Evolutionary conservation across 495 filamentous ascomycete species (phyloP).

Genomic region (Coniosporium apollinis): DNA sequence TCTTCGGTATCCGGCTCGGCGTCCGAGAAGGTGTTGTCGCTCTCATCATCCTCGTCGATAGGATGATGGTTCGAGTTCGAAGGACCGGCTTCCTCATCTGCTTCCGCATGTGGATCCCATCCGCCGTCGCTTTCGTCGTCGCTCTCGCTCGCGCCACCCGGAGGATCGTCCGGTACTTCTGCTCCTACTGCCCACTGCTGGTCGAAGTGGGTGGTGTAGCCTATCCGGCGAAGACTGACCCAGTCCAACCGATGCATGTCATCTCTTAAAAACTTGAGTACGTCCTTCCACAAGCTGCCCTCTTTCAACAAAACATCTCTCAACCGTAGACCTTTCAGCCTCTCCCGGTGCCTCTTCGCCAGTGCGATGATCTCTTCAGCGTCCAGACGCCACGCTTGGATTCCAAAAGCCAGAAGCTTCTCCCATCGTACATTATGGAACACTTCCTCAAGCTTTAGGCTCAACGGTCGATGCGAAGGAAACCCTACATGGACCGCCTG

Average conservation of each 20-base stretch:
- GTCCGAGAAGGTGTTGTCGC: slow-evolving; percentile 4
- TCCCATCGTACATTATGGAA: slow-evolving; percentile 48
- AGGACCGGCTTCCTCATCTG: slow-evolving; percentile 15
- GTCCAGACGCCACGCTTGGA: slow-evolving; percentile 45
- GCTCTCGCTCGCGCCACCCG: slow-evolving; percentile 22
- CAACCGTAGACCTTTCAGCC: slow-evolving; percentile 40
- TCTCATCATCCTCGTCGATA: slow-evolving; percentile 7
- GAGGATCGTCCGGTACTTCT: slow-evolving; percentile 29
- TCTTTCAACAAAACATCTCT: slow-evolving; percentile 40
- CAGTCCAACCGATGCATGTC: slow-evolving; percentile 43
- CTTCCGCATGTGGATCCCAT: slow-evolving; percentile 9
- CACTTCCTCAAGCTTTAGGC: slow-evolving; percentile 37
- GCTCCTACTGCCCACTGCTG: slow-evolving; percentile 21
- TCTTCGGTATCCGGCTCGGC: slow-evolving; percentile 10
- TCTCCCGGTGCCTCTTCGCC: slow-evolving; percentile 36
- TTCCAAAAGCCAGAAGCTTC: slow-evolving; percentile 43
- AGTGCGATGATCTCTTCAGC: slow-evolving; percentile 43
- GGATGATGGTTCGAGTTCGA: slow-evolving; percentile 4
- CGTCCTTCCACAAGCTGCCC: slow-evolving; percentile 42
- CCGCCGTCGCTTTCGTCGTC: slow-evolving; percentile 17
- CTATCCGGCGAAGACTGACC: slow-evolving; percentile 42
- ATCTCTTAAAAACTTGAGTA: slow-evolving; percentile 37
- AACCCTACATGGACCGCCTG: slow-evolving; percentile 53
- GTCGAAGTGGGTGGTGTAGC: slow-evolving; percentile 43
- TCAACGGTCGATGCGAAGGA: slow-evolving; percentile 36